Conservation (phyloP, 179 eudicot genomes). For the Silene noctiflora region DNA sequence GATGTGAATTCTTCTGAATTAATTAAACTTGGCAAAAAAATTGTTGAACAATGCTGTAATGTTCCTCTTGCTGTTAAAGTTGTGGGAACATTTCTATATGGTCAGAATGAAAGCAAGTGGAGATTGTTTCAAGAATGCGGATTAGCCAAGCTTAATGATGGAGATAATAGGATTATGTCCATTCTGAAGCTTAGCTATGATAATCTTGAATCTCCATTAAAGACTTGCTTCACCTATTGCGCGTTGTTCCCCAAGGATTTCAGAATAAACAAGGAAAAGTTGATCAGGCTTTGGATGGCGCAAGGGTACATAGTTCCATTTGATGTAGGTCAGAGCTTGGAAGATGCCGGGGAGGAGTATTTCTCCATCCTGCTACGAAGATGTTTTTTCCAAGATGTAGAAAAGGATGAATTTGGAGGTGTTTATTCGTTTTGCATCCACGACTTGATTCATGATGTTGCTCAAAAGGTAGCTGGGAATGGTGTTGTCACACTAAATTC, state of each 20-base stretch:
- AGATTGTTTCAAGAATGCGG: background rate
- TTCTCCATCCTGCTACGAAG: constrained; percentile 1
- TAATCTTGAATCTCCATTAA: constrained; percentile 1
- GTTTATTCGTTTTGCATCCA: constrained; percentile 14
- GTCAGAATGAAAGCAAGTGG: background rate
- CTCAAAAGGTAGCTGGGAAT: background rate
- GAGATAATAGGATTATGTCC: background rate
- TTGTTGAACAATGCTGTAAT: constrained; percentile 1
- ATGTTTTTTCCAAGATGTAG: constrained; percentile 18
- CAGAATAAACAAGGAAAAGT: background rate
- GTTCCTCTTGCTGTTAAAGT: constrained; percentile 9
- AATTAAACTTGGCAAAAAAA: background rate
- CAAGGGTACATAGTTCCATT: constrained; percentile 12
- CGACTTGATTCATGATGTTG: constrained; percentile 19
- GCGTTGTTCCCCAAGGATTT: constrained; percentile 14
- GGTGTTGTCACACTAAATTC: background rate
- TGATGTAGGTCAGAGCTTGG: background rate
- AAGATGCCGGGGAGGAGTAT: constrained; percentile 15
- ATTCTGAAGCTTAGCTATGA: constrained; percentile 14
- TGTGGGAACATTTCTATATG: background rate
- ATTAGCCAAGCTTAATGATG: background rate
- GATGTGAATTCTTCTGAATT: background rate
- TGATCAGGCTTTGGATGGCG: constrained; percentile 17
- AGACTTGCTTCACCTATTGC: constrained; percentile 16
- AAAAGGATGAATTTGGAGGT: background rate